These are phyloP conservation scores for Imleria badia DNA, from an alignment of 768 basidiomycete genomes.

Conservation along the genomic window DNA sequence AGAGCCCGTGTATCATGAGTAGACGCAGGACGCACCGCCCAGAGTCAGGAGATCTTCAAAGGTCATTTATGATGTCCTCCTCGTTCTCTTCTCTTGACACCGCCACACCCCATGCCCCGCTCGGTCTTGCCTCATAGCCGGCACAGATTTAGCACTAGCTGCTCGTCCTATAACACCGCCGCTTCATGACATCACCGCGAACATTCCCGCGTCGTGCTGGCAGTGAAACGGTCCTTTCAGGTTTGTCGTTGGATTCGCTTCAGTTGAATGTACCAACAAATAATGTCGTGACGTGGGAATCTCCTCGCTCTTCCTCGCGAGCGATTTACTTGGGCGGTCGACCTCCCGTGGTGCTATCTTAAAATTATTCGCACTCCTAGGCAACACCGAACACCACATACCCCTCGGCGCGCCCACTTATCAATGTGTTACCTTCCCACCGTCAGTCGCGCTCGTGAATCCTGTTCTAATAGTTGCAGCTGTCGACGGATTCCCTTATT, in stretches of 20 bases:
- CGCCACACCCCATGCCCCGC: too few relatives aligned
- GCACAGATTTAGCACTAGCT: background rate
- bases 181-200: background rate
- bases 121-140: slow-evolving; percentile 1
- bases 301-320: background rate
- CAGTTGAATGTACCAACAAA: background rate
- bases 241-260: background rate
- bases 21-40: background rate
- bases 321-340: background rate
- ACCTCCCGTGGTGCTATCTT: too few relatives aligned
- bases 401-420: background rate
- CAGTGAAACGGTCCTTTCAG: background rate
- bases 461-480: background rate
- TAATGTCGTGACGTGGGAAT: background rate
- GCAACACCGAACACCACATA: background rate
- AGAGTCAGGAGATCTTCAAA: background rate
- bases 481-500: background rate
- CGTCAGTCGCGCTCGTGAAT: background rate
- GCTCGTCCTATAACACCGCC: background rate
- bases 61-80: slow-evolving; percentile 3
- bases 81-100: background rate
- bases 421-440: background rate
- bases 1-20: background rate
- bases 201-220: too few relatives aligned
- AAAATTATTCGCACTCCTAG: background rate